A percentile compares a stretch with the other conserved stretches of the same genome.
Conservation (phyloP, 768 basidiomycete species). For the Lactarius deliciosus region DNA sequence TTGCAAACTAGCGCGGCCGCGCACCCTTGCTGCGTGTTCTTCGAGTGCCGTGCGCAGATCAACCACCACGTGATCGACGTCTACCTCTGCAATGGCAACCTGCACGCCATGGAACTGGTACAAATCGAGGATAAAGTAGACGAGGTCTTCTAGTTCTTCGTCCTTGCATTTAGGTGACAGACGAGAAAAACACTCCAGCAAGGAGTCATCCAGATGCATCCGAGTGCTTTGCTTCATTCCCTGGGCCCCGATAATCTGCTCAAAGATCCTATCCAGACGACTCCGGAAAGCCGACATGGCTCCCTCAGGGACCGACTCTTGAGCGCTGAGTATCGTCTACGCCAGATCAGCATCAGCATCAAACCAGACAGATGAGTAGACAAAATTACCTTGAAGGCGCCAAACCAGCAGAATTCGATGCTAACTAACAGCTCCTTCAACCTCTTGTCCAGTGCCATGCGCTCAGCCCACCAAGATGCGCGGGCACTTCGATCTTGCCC, state of each 20-base stretch:
- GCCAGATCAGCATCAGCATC: neutral
- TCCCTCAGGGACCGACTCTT: slow-evolving; percentile 43
- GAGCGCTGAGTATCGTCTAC: slow-evolving; percentile 64
- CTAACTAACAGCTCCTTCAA: slow-evolving; percentile 73
- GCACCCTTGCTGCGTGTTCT: slow-evolving; percentile 55
- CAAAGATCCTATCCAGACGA: slow-evolving; percentile 76
- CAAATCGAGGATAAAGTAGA: slow-evolving; percentile 90
- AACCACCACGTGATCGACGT: slow-evolving; percentile 84
- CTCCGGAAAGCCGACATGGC: slow-evolving; percentile 56
- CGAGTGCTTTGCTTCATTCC: slow-evolving; percentile 59
- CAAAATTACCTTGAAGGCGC: slow-evolving; percentile 85
- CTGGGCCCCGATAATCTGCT: slow-evolving; percentile 55
- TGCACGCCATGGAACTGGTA: slow-evolving; percentile 92
- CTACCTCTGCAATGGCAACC: slow-evolving; percentile 87
- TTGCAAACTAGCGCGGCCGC: slow-evolving; percentile 30
- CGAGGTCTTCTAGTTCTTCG: slow-evolving; percentile 93
- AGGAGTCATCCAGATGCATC: slow-evolving; percentile 63
- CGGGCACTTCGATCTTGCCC: slow-evolving; percentile 63
- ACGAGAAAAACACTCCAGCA: slow-evolving; percentile 85
- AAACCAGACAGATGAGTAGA: neutral
- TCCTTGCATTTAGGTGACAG: slow-evolving; percentile 80
- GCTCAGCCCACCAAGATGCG: slow-evolving; percentile 83
- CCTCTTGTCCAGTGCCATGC: slow-evolving; percentile 72
- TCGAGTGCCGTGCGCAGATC: slow-evolving; percentile 79
- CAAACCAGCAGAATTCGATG: slow-evolving; percentile 96